These are phyloP conservation scores for Helicostylum pulchrum DNA, from an alignment of 192 early-diverging fungal genomes.

Conservation along the genomic window DNA sequence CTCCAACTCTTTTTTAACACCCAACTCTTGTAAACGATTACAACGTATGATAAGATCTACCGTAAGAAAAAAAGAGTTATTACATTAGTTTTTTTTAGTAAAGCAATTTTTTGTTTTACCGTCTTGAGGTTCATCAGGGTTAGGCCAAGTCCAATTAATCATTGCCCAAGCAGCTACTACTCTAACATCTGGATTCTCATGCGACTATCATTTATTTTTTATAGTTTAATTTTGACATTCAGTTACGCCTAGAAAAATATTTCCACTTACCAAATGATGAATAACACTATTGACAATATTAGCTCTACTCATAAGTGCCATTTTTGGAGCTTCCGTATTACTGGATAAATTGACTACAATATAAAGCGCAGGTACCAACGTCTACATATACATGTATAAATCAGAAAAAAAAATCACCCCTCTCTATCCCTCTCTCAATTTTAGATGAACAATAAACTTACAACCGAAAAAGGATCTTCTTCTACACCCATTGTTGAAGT, in stretches of 20 bases:
- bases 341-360: constrained; percentile 70
- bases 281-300: constrained; percentile 47
- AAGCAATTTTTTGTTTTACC: not conserved
- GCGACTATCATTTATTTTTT: constrained; percentile 38
- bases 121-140: constrained; percentile 41
- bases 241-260: not conserved
- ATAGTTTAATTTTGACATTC: not conserved
- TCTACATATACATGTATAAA: constrained; percentile 32
- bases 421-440: constrained; percentile 5
- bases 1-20: constrained; percentile 56
- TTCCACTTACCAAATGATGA: constrained; percentile 40
- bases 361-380: constrained; percentile 54
- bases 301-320: constrained; percentile 53
- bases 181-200: constrained; percentile 56
- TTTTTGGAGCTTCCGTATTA: constrained; percentile 61
- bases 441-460: not conserved
- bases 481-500: constrained; percentile 34
- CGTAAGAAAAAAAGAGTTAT: not conserved
- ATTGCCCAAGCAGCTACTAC: constrained; percentile 68
- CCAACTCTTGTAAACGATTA: constrained; percentile 45
- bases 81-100: not conserved
- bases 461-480: constrained; percentile 20
- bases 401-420: constrained; percentile 8
- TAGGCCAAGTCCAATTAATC: constrained; percentile 72
- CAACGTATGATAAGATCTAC: constrained; percentile 46